Conservation (phyloP, 495 filamentous ascomycete genomes). For the Xylaria grammica region DNA sequence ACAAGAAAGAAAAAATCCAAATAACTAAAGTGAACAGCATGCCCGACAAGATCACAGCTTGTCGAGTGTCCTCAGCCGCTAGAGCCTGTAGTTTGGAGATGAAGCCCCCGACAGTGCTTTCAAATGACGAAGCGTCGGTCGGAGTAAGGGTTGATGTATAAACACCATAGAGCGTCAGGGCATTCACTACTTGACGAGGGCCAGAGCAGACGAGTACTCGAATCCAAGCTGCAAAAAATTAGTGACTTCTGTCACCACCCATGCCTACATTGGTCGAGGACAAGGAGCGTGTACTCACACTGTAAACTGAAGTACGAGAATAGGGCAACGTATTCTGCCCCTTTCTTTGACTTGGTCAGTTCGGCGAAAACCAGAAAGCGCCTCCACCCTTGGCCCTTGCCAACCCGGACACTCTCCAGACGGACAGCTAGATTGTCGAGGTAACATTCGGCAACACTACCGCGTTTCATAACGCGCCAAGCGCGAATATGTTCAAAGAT, state of each 20-base stretch:
- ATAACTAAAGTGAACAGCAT: constrained; percentile 93
- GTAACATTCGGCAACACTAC: constrained; percentile 88
- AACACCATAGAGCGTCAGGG: constrained; percentile 77
- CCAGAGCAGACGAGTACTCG: constrained; percentile 87
- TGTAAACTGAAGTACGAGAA: constrained; percentile 96
- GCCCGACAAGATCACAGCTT: constrained; percentile 79
- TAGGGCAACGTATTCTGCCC: constrained; percentile 86
- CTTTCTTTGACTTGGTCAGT: constrained; percentile 89
- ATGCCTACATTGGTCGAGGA: not conserved
- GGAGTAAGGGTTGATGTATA: constrained; percentile 67
- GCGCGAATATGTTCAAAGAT: constrained; percentile 78
- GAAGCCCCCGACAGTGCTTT: constrained; percentile 63
- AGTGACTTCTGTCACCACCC: constrained; percentile 34
- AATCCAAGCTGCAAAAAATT: constrained; percentile 66
- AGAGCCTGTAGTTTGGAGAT: constrained; percentile 77
- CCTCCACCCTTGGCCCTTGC: constrained; percentile 71
- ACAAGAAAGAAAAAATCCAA: constrained; percentile 83
- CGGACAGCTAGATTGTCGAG: constrained; percentile 84
- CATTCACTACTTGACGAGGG: constrained; percentile 88
- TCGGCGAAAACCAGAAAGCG: constrained; percentile 92
- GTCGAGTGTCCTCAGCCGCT: constrained; percentile 70
- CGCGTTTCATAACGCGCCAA: constrained; percentile 75
- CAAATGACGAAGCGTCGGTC: constrained; percentile 58
- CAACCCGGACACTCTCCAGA: constrained; percentile 76
- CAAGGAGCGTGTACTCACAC: constrained; percentile 55